A percentile compares a stretch with the other conserved stretches of the same genome.
These are phyloP conservation scores for Orbilia javanica DNA, from an alignment of 2,329 filamentous ascomycete species.

Conservation along the genomic window DNA sequence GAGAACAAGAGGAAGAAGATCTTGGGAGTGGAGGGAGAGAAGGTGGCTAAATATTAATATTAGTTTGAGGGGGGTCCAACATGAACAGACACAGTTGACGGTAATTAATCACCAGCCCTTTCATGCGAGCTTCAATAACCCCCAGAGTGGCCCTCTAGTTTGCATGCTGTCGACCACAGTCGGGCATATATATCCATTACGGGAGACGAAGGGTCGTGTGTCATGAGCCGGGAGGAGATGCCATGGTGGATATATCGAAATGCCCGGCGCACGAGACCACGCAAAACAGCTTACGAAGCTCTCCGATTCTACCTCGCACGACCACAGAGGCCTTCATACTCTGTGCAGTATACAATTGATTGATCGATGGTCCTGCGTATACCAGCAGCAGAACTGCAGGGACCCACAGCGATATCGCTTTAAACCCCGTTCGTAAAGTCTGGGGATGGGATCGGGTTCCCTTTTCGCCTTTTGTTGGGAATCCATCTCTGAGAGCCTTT, in stretches of 20 bases:
- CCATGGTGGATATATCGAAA: neutral
- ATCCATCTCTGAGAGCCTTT: neutral
- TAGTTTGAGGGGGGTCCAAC: neutral
- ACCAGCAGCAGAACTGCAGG: neutral
- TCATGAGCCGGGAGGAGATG: neutral
- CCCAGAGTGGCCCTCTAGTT: too few species aligned
- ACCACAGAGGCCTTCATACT: neutral
- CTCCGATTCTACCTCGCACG: neutral
- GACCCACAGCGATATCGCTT: constrained; percentile 44
- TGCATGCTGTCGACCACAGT: too few species aligned
- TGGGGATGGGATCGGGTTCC: neutral
- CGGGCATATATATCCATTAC: neutral
- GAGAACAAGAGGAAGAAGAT: neutral
- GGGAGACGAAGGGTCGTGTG: neutral
- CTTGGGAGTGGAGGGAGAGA: neutral
- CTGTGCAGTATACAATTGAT: too few species aligned
- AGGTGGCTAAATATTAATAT: constrained; percentile 39
- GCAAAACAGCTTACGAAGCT: constrained; percentile 21
- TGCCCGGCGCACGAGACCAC: constrained; percentile 7
- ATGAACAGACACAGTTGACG: too few species aligned
- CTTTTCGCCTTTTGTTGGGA: constrained; percentile 29
- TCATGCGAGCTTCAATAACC: neutral
- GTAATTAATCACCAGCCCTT: too few species aligned
- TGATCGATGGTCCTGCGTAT: neutral
- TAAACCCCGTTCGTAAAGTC: constrained; percentile 31